Conservation (phyloP, 73 alveolate species). For the Stentor coeruleus region DNA sequence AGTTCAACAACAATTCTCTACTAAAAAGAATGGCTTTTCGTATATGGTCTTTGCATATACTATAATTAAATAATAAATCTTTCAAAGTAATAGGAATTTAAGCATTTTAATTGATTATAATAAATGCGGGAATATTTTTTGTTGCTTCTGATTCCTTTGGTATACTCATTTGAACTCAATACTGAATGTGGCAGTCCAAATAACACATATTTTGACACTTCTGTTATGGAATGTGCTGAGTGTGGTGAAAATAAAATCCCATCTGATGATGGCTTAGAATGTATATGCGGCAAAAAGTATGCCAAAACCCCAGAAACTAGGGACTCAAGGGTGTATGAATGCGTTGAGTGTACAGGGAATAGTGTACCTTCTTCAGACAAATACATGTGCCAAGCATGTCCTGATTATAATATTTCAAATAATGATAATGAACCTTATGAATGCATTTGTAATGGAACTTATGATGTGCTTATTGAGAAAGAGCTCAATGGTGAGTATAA, state of each 20-base stretch:
- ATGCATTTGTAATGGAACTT: slow-evolving; percentile 2
- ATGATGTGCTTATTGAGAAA: neutral
- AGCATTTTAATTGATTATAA: too few relatives aligned
- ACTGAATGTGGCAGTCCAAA: neutral
- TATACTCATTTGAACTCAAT: neutral
- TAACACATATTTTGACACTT: neutral
- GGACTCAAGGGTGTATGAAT: neutral
- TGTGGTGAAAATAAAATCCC: slow-evolving; percentile 20
- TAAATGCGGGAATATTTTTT: neutral
- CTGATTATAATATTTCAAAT: neutral
- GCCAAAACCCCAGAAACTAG: slow-evolving; percentile 10
- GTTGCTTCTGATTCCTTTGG: neutral
- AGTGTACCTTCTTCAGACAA: slow-evolving; percentile 20
- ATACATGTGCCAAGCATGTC: slow-evolving; percentile 17
- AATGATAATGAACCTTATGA: too few relatives aligned
- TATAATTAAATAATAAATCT: too few relatives aligned
- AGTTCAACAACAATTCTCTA: neutral
- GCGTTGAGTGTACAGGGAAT: neutral
- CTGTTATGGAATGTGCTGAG: slow-evolving; percentile 17
- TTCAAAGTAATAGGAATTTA: too few relatives aligned
- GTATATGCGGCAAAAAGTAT: slow-evolving; percentile 20
- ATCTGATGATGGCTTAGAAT: neutral
- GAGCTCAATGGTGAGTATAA: neutral
- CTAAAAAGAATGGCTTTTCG: neutral
- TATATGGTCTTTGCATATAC: neutral